Percentiles rank a stretch among this genome's conserved stretches.
phyloP scores from a whole-genome alignment of 495 filamentous ascomycete species.

The Hypoxylon fuscum region DNA sequence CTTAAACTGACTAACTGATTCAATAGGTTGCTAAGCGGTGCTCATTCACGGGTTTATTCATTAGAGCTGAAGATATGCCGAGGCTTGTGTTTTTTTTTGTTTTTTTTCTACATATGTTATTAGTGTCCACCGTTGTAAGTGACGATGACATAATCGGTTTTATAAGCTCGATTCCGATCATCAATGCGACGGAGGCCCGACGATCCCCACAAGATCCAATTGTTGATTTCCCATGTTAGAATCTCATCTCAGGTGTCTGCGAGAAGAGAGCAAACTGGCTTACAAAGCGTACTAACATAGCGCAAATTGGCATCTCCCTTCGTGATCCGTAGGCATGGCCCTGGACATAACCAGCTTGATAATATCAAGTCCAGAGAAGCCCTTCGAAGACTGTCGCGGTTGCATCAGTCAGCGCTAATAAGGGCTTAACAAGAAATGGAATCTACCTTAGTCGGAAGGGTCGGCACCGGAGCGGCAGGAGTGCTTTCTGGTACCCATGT shows the following conservation, averaged over 20 bases:
- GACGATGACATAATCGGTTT: conserved; percentile 1
- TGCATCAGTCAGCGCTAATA: conserved; percentile 4
- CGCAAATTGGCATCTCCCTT: too few relatives aligned
- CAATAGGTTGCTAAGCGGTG: not conserved
- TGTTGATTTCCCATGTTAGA: not conserved
- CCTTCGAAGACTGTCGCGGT: conserved; percentile 8
- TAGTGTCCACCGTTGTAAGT: not conserved
- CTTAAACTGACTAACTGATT: conserved; percentile 2
- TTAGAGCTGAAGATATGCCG: not conserved
- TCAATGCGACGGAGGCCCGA: not conserved
- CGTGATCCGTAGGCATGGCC: too few relatives aligned
- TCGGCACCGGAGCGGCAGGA: conserved; percentile 14
- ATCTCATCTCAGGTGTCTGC: conserved; percentile 1
- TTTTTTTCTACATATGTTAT: not conserved
- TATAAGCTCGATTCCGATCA: not conserved
- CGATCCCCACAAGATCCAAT: not conserved
- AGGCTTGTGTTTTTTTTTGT: too few relatives aligned
- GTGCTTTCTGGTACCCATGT: conserved; percentile 6
- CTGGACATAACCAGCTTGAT: too few relatives aligned
- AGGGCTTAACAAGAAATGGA: too few relatives aligned
- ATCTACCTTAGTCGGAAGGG: conserved; percentile 13
- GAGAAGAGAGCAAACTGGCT: too few relatives aligned
- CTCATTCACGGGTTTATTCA: not conserved
- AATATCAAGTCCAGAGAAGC: too few relatives aligned
- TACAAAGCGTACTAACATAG: too few relatives aligned